Conservation (phyloP, 768 basidiomycete genomes). For the Exidia glandulosa region DNA sequence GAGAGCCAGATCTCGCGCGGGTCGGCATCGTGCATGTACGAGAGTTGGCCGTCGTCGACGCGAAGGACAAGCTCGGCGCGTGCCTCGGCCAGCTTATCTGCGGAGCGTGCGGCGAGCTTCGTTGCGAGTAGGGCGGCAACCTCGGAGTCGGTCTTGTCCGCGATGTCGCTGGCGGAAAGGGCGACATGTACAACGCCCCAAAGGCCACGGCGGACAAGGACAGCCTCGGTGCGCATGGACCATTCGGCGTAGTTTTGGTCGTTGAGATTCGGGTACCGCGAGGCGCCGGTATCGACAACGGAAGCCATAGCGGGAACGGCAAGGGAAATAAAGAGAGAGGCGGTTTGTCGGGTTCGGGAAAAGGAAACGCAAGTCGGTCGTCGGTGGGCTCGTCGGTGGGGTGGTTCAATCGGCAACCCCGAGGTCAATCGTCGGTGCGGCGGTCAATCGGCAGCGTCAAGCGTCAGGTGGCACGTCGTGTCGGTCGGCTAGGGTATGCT, state of each 20-base stretch:
- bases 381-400: no score
- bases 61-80: slow-evolving; percentile 14
- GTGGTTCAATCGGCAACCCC: no score
- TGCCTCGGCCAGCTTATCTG: slow-evolving; percentile 2
- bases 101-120: not conserved
- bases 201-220: slow-evolving; percentile 9
- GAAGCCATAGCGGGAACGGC: not conserved
- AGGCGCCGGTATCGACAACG: not conserved
- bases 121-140: not conserved
- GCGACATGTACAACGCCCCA: slow-evolving; percentile 6
- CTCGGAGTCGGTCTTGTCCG: not conserved
- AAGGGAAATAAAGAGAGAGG: not conserved
- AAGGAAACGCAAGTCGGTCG: no score
- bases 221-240: slow-evolving; percentile 9
- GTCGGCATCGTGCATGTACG: slow-evolving; percentile 10
- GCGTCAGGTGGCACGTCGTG: no score
- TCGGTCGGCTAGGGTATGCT: not conserved
- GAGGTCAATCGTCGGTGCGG: not conserved
- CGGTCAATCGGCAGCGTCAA: not conserved
- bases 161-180: not conserved
- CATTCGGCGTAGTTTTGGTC: slow-evolving; percentile 13
- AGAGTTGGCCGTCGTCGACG: slow-evolving; percentile 16
- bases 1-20: slow-evolving; percentile 15
- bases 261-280: slow-evolving; percentile 5
- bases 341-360: not conserved